Base-by-base conservation (phyloP, 192 early-diverging fungal genomes). In the Chytriomyces hyalinus region DNA sequence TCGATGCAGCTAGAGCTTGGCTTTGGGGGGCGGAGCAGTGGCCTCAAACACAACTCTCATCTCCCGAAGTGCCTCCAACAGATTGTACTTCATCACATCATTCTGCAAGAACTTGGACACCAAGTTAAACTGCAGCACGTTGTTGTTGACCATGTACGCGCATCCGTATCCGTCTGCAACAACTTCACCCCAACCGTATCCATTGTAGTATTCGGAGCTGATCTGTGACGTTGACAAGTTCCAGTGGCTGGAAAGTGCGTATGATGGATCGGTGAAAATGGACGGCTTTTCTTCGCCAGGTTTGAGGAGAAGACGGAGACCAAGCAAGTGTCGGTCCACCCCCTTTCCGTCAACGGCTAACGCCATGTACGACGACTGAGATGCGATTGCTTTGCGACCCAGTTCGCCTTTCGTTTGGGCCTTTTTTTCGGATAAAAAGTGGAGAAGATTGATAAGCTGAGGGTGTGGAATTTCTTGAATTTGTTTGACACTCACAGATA, bases 91-190 rank as follows among this genome's bases (percentile, higher is more conserved):
- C 80, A 98, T 83, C 53, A 86, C 90, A 65, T 92, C 77, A 86
- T 90, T 91, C 79, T 86, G 88, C 68, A 91, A 73, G 81, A 89
- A 88, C 62, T 91, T 75, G 80, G 87, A 88, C 10, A 92, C 94
- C 78, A 97, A 85, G 80, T 97, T 97, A 84, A 97, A 93, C 83
- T 95, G 92, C 50, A 97, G 82, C 15, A 87, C 83, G 82, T 93
- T 85, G 67, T 92, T 87, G 85, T 95, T 95, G 76, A 99, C 91
- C 89, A 96, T 97, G 84, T 98, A 98, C 8, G 96, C 95, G 69
- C 94, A 81, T 69, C 96, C 96, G 74, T 92, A 98, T 78, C 95
- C 95, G 84, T 96, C 93, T 0, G 93, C 91, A 22, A 94, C 93
- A 45, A 96, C 84, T 73, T 88, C 83, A 24, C 87, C 87, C 87